Evolutionary conservation across 306 rosid genomes (phyloP), one percentile per base, ranked within the genome.

Genomic region (Pterocarpus santalinus): DNA sequence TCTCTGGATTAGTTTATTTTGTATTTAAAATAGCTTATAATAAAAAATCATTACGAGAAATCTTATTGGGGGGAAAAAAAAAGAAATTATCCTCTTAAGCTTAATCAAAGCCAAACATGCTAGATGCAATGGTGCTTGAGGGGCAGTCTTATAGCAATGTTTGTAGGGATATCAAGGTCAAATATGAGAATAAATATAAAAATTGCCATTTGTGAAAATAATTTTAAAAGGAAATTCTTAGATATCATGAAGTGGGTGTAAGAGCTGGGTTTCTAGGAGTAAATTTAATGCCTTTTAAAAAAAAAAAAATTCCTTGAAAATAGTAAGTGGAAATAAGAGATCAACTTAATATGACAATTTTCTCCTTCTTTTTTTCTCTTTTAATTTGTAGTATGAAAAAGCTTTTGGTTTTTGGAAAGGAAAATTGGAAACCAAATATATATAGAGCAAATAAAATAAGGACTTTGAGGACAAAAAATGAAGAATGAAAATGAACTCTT

Each of bases 401-500:
- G 13, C 41, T 62, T 32, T 12, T n/a, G 28, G 8, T 7, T 28
- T 17, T 22, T 22, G 28, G 28, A 22, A 22, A 28, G 22, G 1
- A 60, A 32, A 60, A 30, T 28, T 8, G 32, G 58, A 74, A 3
- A 32, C 30, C 69, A 74, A 57, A 28, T 39, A 70, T 56, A 60
- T 35, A 12, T 56, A 55, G 51, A 8, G 53, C 52, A 66, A 16
- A 41, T 7, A 69, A 69, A 69, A 36, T 36, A n/a, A 34, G 65
- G 22, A 16, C 22, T 22, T 22, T 22, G 28, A 22, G 28, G 28
- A 22, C 28, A 22, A 13, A 44, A 79, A 33, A 43, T n/a, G 39
- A 34, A 46, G 28, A 46, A 36, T 78, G 75, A n/a, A 53, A 55
- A 67, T 78, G 4, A 67, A 39, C 9, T 65, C 56, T 13, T 7